Percentiles rank a stretch among this genome's conserved stretches.
Evolutionary conservation across 495 filamentous ascomycete species (phyloP).

Genomic region (Penicillium pancosmium): DNA sequence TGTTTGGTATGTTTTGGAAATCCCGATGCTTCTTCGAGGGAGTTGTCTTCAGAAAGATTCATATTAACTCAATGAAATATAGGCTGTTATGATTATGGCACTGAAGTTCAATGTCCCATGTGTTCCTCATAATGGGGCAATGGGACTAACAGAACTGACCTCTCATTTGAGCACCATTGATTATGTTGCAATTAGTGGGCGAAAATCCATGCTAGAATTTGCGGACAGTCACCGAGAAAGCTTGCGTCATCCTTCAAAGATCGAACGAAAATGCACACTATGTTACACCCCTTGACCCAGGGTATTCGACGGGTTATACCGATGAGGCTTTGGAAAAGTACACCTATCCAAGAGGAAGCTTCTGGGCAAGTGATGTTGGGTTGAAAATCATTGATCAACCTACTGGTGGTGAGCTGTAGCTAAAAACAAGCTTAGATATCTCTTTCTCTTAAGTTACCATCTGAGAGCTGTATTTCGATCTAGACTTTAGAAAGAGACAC

Average conservation of each 20-base stretch:
- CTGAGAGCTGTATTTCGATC: too few relatives aligned
- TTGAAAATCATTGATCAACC: slow-evolving; percentile 1
- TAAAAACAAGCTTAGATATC: not conserved
- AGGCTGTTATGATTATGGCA: slow-evolving; percentile 83
- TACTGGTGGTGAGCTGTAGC: not conserved
- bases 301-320: slow-evolving; percentile 51
- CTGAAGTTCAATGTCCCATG: slow-evolving; percentile 84
- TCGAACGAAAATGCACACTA: slow-evolving; percentile 83
- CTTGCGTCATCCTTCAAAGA: slow-evolving; percentile 77
- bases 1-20: slow-evolving; percentile 51
- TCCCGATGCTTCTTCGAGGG: too few relatives aligned
- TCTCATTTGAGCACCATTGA: slow-evolving; percentile 93
- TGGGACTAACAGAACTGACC: slow-evolving; percentile 90
- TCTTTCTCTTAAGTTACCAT: too few relatives aligned
- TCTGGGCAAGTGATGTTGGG: not conserved
- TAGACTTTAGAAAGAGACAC: too few relatives aligned
- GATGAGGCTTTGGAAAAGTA: not conserved
- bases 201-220: slow-evolving; percentile 82
- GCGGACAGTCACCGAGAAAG: slow-evolving; percentile 94
- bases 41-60: too few relatives aligned
- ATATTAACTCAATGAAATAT: not conserved
- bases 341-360: not conserved
- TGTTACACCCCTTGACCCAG: slow-evolving; percentile 77
- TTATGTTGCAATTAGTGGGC: slow-evolving; percentile 84
- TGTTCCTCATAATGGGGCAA: slow-evolving; percentile 88